Conservation (phyloP, 306 rosid genomes). For the Vachellia pachyceras region DNA sequence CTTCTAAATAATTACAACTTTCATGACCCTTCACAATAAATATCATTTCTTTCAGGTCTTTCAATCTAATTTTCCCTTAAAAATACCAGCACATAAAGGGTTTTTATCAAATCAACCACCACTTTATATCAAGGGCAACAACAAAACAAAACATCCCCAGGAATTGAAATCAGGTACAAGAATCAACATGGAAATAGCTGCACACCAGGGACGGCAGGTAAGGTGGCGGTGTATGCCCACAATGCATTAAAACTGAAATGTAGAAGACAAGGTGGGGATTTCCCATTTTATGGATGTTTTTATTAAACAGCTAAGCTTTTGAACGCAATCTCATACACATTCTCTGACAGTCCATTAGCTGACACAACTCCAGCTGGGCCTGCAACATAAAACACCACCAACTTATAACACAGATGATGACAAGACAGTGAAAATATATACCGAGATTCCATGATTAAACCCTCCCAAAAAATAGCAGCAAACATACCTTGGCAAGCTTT, state of each 20-base stretch:
- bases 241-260: constrained; percentile 11
- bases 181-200: not conserved
- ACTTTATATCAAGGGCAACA: not conserved
- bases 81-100: not conserved
- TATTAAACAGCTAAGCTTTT: constrained; percentile 83
- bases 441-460: not conserved
- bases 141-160: not conserved
- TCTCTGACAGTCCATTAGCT: constrained; percentile 84
- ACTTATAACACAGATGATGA: not conserved
- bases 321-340: constrained; percentile 92
- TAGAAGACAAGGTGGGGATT: constrained; percentile 12
- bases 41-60: too few species aligned
- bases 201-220: not conserved
- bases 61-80: too few species aligned
- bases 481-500: constrained; percentile 76
- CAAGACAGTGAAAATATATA: not conserved
- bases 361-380: constrained; percentile 97
- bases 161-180: not conserved
- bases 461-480: constrained; percentile 2
- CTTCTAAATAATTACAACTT: too few species aligned
- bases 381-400: constrained; percentile 49
- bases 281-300: constrained; percentile 12
- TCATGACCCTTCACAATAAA: too few species aligned
- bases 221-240: not conserved
- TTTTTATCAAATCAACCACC: not conserved